Evolutionary conservation across 805 yeast species (phyloP).

Genomic region (Clavispora phyllophila): DNA sequence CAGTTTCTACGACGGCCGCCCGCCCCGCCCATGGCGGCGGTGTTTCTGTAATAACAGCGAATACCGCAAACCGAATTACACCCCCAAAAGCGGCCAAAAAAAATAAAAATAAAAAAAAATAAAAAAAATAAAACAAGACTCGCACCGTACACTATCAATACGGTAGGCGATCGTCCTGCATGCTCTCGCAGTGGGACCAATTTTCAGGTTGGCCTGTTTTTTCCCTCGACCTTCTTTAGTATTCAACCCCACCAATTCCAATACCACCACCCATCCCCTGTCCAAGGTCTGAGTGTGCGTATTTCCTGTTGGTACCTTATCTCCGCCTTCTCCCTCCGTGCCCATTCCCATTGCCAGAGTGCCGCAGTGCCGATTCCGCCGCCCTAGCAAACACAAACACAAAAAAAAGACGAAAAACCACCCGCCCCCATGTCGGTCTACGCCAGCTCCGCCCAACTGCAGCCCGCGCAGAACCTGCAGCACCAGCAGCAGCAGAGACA

Average conservation of each 20-base stretch:
- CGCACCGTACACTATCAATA: not conserved
- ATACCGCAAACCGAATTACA: too few relatives aligned
- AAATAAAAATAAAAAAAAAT: too few relatives aligned
- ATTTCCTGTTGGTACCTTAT: not conserved
- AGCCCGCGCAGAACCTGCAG: conserved; percentile 16
- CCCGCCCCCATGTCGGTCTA: conserved; percentile 13
- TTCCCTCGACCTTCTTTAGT: conserved; percentile 1
- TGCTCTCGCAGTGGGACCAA: not conserved
- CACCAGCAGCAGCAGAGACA: conserved; percentile 36
- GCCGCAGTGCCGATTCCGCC: not conserved
- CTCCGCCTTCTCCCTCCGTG: not conserved
- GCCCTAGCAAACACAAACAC: not conserved
- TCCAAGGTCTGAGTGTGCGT: not conserved
- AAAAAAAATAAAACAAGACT: not conserved
- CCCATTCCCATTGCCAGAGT: not conserved
- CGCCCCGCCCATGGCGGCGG: too few relatives aligned
- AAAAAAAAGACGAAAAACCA: not conserved
- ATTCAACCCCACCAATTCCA: not conserved
- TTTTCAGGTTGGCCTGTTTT: conserved; percentile 2
- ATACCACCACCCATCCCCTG: not conserved
- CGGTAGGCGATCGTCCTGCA: not conserved
- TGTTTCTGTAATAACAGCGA: too few relatives aligned
- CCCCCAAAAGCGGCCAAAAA: too few relatives aligned
- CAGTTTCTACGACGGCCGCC: too few relatives aligned
- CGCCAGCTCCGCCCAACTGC: conserved; percentile 19